Base-by-base conservation (phyloP, 2,329 filamentous ascomycete species). In the Colletotrichum theobromicola region DNA sequence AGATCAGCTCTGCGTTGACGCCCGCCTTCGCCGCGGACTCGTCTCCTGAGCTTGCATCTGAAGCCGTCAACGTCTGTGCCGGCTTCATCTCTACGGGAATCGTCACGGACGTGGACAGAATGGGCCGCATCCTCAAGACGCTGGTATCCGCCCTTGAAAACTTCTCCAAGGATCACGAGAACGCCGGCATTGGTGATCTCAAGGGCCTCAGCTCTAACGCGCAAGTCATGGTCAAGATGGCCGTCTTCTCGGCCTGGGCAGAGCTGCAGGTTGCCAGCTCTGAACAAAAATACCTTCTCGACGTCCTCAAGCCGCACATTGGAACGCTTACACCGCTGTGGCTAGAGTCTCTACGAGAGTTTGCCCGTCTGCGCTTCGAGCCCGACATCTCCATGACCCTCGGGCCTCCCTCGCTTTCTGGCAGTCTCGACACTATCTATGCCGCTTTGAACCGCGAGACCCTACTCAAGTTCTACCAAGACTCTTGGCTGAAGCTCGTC, bases 181-280 rank as follows among this genome's bases (percentile, higher is more conserved):
- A 93, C 57, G 95, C 94, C 1, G 92, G 95, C 26, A 98, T 99
- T 81, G 97, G 97, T 18, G 97, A 99, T 78, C 88, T 99, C 7
- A 95, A 95, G 83, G 95, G 95, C 0, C 90, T 99, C 21, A 98
- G 96, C 81, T 95, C 96, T 3, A 99, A 99, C 82, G 96, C 97
- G 1, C 94, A 97, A 81, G 95, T 98, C 63, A 99, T 99, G 97
- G 95, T 99, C 70, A 98, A 98, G 84, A 97, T 98, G 91, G 94
- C 97, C 0, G 94, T 99, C 3, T 98, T 98, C 83, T 97, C 96
- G 2, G 97, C 96, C 1, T 99, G 97, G 97, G 97, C 97, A 5
- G 95, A 98, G 81, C 89, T 99, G 35, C 97, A 99, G 84, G 96
- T 99, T 76, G 95, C 97, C 30, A 98, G 96, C 84, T 92, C 92